Evolutionary conservation across 331 rosid genomes (phyloP).

Genomic region (Malus hybrid): DNA sequence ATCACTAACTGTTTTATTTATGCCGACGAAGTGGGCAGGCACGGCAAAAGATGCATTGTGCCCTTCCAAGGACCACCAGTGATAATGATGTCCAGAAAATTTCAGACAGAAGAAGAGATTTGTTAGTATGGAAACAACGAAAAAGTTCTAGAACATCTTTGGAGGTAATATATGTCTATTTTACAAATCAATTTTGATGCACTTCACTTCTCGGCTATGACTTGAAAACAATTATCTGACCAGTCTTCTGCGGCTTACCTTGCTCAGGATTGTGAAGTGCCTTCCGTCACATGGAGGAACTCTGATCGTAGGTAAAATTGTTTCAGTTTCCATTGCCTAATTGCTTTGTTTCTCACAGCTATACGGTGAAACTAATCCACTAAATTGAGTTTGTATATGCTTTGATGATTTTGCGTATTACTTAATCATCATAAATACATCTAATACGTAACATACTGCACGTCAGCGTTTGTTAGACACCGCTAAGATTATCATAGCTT

Average conservation of each 20-base stretch:
- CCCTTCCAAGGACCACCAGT: conserved; percentile 34
- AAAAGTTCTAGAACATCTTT: conserved; percentile 18
- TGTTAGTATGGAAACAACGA: conserved; percentile 27
- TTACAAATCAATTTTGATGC: conserved; percentile 10
- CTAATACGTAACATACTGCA: neutral
- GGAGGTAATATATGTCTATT: conserved; percentile 28
- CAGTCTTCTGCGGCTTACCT: conserved; percentile 12
- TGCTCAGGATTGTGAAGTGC: conserved; percentile 53
- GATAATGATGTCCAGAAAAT: conserved; percentile 39
- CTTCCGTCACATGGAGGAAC: conserved; percentile 37
- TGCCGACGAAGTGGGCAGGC: conserved; percentile 30
- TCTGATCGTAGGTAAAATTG: conserved; percentile 47
- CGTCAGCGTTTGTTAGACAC: neutral
- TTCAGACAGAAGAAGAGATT: conserved; percentile 36
- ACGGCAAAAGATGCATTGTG: conserved; percentile 59
- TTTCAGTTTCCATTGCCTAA: neutral
- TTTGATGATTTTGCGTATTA: neutral
- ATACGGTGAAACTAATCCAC: neutral
- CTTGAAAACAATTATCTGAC: conserved; percentile 5
- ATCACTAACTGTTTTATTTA: conserved; percentile 1
- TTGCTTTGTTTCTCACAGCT: neutral
- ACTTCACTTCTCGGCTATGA: conserved; percentile 2
- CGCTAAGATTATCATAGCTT: neutral
- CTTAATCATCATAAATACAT: neutral
- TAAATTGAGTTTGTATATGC: neutral